Evolutionary conservation across 306 rosid species (phyloP).

Genomic region (Dalbergia cochinchinensis): DNA sequence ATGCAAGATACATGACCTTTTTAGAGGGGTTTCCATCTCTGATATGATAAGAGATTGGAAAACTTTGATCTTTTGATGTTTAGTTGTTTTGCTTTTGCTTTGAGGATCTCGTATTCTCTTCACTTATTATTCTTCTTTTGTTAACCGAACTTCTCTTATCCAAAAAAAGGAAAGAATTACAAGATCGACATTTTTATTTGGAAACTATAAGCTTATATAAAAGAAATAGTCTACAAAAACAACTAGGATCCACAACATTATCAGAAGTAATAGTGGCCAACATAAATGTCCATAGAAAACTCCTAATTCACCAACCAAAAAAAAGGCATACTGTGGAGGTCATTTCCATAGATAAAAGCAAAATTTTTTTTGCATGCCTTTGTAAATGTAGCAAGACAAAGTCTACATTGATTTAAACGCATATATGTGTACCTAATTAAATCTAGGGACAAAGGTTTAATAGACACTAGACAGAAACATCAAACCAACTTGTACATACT

Average conservation of each 20-base stretch:
- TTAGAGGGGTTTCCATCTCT: too few species aligned
- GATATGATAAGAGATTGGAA: too few species aligned
- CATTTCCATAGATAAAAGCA: conserved; percentile 26
- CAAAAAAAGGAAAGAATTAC: not conserved
- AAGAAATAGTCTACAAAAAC: conserved; percentile 11
- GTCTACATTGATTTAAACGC: not conserved
- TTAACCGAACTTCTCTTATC: too few species aligned
- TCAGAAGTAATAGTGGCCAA: conserved; percentile 1
- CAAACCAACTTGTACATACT: conserved; percentile 14
- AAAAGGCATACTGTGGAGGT: conserved; percentile 1
- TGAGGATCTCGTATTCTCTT: too few species aligned
- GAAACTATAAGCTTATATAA: conserved; percentile 8
- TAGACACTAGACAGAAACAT: conserved; percentile 19
- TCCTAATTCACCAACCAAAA: not conserved
- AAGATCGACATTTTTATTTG: conserved; percentile 11
- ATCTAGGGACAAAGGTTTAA: conserved; percentile 4
- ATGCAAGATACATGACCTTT: too few species aligned
- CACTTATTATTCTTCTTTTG: too few species aligned
- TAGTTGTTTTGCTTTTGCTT: too few species aligned
- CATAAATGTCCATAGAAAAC: conserved; percentile 4
- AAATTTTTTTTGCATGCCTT: not conserved
- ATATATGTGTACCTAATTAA: not conserved
- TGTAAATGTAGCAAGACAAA: not conserved
- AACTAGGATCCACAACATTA: conserved; percentile 22
- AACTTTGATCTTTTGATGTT: too few species aligned